Conservation (phyloP, 257 asterid genomes). For the Salvia miltiorrhiza region DNA sequence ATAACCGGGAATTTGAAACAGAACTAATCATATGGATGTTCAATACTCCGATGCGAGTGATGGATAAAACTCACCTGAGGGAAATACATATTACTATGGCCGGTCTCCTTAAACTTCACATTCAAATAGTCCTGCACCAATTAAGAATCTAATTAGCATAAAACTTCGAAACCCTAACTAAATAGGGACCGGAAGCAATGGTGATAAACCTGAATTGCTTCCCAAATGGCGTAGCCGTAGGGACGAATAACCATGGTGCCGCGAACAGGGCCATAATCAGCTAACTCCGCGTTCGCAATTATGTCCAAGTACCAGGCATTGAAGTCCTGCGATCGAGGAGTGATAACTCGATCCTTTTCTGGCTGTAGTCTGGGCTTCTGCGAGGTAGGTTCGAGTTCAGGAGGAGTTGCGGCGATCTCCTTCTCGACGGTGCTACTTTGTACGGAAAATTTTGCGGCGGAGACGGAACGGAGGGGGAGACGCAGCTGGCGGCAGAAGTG, state of each 20-base stretch:
- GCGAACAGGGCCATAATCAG: conserved; percentile 99
- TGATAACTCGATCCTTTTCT: conserved; percentile 68
- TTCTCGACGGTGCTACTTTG: conserved; percentile 61
- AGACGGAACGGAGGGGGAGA: conserved; percentile 41
- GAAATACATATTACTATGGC: conserved; percentile 98
- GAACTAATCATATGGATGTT: background rate
- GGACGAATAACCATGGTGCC: conserved; percentile 99
- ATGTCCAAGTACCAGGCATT: conserved; percentile 95
- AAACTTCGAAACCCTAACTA: background rate
- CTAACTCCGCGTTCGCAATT: conserved; percentile 91
- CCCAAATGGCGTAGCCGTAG: conserved; percentile 98
- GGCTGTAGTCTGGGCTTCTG: conserved; percentile 37
- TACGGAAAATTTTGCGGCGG: conserved; percentile 51
- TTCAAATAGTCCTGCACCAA: conserved; percentile 84
- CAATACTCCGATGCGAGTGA: background rate
- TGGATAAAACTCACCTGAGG: conserved; percentile 67
- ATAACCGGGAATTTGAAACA: background rate
- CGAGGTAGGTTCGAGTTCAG: conserved; percentile 43
- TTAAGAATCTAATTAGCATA: conserved; percentile 13
- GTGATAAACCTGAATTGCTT: conserved; percentile 83
- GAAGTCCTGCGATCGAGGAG: conserved; percentile 97
- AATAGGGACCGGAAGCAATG: background rate
- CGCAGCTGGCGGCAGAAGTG: conserved; percentile 31
- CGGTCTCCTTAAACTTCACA: conserved; percentile 95
- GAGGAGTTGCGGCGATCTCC: conserved; percentile 39